Evolutionary conservation across 1,284 basidiomycete species (phyloP).

Genomic region (Cryptococcus sp.): DNA sequence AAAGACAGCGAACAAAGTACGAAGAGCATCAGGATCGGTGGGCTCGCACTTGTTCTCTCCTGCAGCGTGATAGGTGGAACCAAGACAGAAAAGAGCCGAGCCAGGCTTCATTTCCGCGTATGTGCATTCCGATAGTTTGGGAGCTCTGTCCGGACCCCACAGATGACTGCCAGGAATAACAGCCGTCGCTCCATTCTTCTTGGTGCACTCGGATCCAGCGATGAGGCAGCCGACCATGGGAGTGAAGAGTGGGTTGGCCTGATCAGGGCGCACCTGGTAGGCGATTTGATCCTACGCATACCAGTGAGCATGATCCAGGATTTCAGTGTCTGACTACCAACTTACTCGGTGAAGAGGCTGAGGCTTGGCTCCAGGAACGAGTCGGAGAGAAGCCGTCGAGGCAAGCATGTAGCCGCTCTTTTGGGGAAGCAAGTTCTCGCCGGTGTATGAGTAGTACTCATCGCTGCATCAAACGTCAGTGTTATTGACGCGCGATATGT

Average conservation of each 20-base stretch:
- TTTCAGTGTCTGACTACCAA: neutral
- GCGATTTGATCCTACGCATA: constrained; percentile 24
- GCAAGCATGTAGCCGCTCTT: constrained; percentile 27
- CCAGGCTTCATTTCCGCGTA: constrained; percentile 30
- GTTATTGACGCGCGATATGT: too few species aligned
- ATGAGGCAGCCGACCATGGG: constrained; percentile 30
- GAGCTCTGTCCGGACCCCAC: constrained; percentile 18
- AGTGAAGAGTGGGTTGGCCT: constrained; percentile 21
- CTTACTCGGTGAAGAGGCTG: constrained; percentile 26
- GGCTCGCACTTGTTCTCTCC: constrained; percentile 27
- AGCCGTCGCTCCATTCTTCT: constrained; percentile 25
- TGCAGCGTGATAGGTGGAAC: constrained; percentile 26
- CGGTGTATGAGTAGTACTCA: constrained; percentile 24
- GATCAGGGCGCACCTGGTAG: constrained; percentile 19
- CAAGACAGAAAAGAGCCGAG: constrained; percentile 26
- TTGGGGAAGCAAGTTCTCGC: constrained; percentile 22
- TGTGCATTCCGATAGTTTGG: constrained; percentile 19
- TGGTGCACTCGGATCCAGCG: constrained; percentile 22
- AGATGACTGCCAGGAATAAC: constrained; percentile 29
- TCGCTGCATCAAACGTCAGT: too few species aligned
- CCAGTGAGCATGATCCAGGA: neutral
- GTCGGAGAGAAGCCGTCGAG: constrained; percentile 20
- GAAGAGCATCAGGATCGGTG: constrained; percentile 19
- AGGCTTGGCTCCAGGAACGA: constrained; percentile 22
- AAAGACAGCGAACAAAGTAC: constrained; percentile 30